A percentile compares a stretch with the other conserved stretches of the same genome.
Evolutionary conservation across 345 rosid species (phyloP).

Genomic region (Arabidopsis suecica): DNA sequence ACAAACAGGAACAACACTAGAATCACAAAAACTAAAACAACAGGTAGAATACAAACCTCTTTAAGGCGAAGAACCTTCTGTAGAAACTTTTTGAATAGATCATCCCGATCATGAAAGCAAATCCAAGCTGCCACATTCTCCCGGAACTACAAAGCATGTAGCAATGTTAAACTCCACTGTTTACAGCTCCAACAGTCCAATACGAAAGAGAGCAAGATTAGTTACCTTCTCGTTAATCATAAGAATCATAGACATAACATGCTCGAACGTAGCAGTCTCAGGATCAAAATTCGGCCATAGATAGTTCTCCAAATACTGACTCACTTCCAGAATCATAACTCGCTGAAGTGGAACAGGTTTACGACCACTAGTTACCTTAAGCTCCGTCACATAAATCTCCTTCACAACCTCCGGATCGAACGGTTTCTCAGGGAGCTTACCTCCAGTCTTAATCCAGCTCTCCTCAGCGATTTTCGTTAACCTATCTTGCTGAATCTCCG

Average conservation of each 20-base stretch:
- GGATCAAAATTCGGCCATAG: slow-evolving; percentile 93
- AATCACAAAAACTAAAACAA: slow-evolving; percentile 1
- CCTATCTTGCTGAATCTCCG: slow-evolving; percentile 90
- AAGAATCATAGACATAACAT: slow-evolving; percentile 95
- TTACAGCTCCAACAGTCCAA: slow-evolving; percentile 8
- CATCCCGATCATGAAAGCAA: slow-evolving; percentile 84
- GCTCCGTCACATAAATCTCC: slow-evolving; percentile 81
- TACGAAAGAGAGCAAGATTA: not conserved
- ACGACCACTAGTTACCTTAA: slow-evolving; percentile 70
- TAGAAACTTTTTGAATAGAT: slow-evolving; percentile 74
- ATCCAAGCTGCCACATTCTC: slow-evolving; percentile 98
- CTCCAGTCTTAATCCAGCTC: slow-evolving; percentile 70
- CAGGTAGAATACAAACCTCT: slow-evolving; percentile 65
- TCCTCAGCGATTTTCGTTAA: slow-evolving; percentile 80
- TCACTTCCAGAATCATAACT: slow-evolving; percentile 96
- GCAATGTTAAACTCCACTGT: not conserved
- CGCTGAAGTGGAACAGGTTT: slow-evolving; percentile 91
- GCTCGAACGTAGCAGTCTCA: slow-evolving; percentile 81
- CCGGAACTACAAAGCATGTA: slow-evolving; percentile 70
- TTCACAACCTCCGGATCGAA: slow-evolving; percentile 79
- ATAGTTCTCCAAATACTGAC: slow-evolving; percentile 95
- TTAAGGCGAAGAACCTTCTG: slow-evolving; percentile 81
- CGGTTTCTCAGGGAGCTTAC: slow-evolving; percentile 49
- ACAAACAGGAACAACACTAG: slow-evolving; percentile 8
- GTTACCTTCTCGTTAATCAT: slow-evolving; percentile 95